These are phyloP conservation scores for Aspergillus campestris DNA, from an alignment of 495 filamentous ascomycete species.

Conservation along the genomic window DNA sequence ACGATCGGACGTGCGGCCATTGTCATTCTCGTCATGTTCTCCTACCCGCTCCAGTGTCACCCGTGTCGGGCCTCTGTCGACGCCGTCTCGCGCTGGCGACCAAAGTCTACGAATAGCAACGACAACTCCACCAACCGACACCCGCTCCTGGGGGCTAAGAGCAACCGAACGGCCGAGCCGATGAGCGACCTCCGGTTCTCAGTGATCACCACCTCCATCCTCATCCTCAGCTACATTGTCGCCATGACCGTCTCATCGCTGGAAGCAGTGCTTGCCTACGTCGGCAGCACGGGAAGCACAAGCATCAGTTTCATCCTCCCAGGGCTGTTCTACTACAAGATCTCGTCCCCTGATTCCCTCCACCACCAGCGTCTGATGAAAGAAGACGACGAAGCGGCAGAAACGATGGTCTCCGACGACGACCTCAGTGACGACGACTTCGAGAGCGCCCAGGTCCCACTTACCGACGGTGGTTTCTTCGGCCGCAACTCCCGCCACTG, in stretches of 20 bases:
- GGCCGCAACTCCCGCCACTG: conserved; percentile 45
- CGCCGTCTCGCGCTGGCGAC: conserved; percentile 87
- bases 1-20: conserved; percentile 94
- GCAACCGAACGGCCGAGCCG: conserved; percentile 33
- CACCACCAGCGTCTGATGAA: conserved; percentile 78
- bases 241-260: conserved; percentile 87
- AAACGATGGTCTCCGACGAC: conserved; percentile 31
- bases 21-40: conserved; percentile 94
- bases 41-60: conserved; percentile 90
- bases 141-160: conserved; percentile 31
- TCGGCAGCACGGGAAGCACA: conserved; percentile 88
- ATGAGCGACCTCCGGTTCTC: conserved; percentile 90
- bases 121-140: conserved; percentile 40
- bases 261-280: conserved; percentile 86
- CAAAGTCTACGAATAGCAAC: conserved; percentile 33
- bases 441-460: conserved; percentile 26
- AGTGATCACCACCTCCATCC: conserved; percentile 73
- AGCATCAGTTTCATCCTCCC: conserved; percentile 95
- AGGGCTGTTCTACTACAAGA: conserved; percentile 97
- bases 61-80: conserved; percentile 90
- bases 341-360: conserved; percentile 74
- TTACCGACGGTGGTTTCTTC: conserved; percentile 39
- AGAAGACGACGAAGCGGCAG: conserved; percentile 67
- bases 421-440: conserved; percentile 39
- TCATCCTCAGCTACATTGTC: conserved; percentile 74